Evolutionary conservation across 495 filamentous ascomycete genomes (phyloP), one percentile per base, ranked within the genome.

Genomic region (Staphylotrichum longicolle): DNA sequence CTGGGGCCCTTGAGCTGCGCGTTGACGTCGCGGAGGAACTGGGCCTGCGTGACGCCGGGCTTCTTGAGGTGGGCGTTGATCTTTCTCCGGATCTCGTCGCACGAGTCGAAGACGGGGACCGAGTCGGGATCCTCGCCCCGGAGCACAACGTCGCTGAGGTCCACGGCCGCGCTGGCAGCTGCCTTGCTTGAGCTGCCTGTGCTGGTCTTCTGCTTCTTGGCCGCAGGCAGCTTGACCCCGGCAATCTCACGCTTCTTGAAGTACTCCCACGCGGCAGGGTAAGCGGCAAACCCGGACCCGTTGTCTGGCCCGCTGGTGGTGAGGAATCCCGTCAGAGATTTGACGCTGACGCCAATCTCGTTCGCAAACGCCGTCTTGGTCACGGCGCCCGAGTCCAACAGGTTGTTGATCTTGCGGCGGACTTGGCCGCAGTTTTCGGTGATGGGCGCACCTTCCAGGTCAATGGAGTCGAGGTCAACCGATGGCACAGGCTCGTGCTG

Each of bases 1-100:
- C 7, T 49, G 0, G 58, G 39, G 7, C 35, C 30, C 14, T 63
- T 15, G 9, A 73, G 64, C 65, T 74, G 72, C 8, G 72, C 73
- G 45, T 68, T 65, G 5, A 85, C 63, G 46, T 81, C 76, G 46
- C 81, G 78, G 55, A 74, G 71, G 69, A 87, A 82, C 48, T 71
- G 68, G n/a, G 81, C 80, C 67, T 83, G 76, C 1, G 78, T 83
- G 37, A 84, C 69, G 46, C 74, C 77, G 27, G 74, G 67, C 49
- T 75, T 73, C 37, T 70, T 69, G 4, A 87, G 74, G 49, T 84
- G 74, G 0, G 77, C 75, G 40, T 70, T 71, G 59, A 87, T 82
- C 71, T 85, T 86, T 52, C 70, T 72, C 5, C 81, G 78, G 39
- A 86, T 66, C 61, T 83, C 81, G 63, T 86, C 80, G 65, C 82